Base-by-base conservation (phyloP, 164 flowering plant species). In the Umbilicus rupestris region DNA sequence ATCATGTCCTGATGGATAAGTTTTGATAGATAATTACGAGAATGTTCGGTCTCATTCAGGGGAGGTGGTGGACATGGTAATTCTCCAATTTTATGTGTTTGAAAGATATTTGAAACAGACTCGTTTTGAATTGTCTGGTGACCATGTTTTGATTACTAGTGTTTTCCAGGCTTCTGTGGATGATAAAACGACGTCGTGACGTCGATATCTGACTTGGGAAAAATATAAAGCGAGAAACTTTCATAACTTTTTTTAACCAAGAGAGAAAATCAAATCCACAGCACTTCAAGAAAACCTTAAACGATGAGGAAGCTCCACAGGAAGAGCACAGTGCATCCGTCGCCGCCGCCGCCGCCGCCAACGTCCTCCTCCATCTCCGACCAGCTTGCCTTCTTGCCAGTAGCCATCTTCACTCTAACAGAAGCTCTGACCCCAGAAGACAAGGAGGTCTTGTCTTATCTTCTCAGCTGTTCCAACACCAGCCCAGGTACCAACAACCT, bases 291-390 rank as follows among this genome's bases (percentile, higher is more conserved):
- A 47, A 4, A 7, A 69, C 33, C 49, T 44, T 6, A 65, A 46
- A 58, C 52, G 12, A 85, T 85, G 93, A 85, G 79, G 84, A 85
- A 85, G 76, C 86, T 81, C 8, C 78, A 77, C 79, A 77, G 77
- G 24, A 84, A 80, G 66, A 86, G 88, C 17, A 77, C 82, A n/a
- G 81, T 88, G 14, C 87, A 85, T 31, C 65, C 65, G 17, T 62
- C 65, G n/a, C 37, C 63, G 20, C 75, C 81, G 22, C 81, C 84
- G 10, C 87, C 84, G 30, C 92, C 89, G 12, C 73, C 92, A 0
- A 78, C 87, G 22, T 78, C 83, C 7, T 49, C 71, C 69, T 66
- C 72, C 44, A 63, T 78, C 65, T 79, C 20, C n/a, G 22, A 81
- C 69, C 80, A 74, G 7, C 67, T 82, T 5, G 71, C 82, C 11